Evolutionary conservation across 1,284 basidiomycete genomes (phyloP).

Genomic region (Gymnopus androsaceus): DNA sequence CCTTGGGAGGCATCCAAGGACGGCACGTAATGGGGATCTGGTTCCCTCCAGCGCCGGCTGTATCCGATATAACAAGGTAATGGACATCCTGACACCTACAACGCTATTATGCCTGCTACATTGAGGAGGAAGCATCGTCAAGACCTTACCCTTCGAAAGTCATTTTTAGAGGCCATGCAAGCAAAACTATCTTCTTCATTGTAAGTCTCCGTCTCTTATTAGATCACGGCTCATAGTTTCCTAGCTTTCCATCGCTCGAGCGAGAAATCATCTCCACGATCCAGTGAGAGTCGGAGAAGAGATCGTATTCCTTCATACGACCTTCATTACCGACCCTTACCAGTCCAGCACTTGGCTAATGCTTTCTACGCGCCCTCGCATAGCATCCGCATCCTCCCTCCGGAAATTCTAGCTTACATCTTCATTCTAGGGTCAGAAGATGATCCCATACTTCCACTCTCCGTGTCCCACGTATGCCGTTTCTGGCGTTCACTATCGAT

Average conservation of each 20-base stretch:
- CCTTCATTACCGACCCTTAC: neutral
- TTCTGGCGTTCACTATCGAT: slow-evolving; percentile 61
- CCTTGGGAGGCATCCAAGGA: neutral
- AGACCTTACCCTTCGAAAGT: slow-evolving; percentile 17
- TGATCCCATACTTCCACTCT: slow-evolving; percentile 55
- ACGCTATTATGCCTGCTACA: slow-evolving; percentile 10
- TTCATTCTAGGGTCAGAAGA: slow-evolving; percentile 60
- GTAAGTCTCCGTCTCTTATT: neutral
- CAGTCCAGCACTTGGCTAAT: neutral
- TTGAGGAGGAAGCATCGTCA: slow-evolving; percentile 16
- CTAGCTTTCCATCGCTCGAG: neutral
- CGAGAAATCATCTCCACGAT: neutral
- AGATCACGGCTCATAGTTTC: neutral
- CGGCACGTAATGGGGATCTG: neutral
- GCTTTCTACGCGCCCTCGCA: slow-evolving; percentile 28
- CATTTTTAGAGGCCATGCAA: slow-evolving; percentile 16
- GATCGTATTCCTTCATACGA: neutral
- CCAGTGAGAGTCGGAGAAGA: neutral
- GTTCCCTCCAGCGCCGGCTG: slow-evolving; percentile 1
- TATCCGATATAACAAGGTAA: neutral
- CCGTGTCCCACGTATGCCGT: slow-evolving; percentile 64
- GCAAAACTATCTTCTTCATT: slow-evolving; percentile 7
- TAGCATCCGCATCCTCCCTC: slow-evolving; percentile 56
- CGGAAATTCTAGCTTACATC: slow-evolving; percentile 61
- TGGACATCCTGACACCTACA: neutral